Conservation (phyloP, 1,284 basidiomycete genomes). For the Clitocybe nebularis region DNA sequence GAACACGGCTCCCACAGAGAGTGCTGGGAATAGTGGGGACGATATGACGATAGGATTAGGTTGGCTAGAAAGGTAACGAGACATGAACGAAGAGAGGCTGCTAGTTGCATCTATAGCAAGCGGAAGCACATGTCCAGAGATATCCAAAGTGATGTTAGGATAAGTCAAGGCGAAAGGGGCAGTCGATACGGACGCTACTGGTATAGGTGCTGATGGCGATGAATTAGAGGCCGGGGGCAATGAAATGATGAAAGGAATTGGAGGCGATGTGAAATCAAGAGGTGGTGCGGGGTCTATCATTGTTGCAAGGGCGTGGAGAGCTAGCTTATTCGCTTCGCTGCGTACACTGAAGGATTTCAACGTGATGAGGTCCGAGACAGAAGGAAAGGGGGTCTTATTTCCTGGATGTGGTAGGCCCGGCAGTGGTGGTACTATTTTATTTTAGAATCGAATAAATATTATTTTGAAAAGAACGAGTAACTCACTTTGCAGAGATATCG, state of each 20-base stretch:
- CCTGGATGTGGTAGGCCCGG: constrained; percentile 66
- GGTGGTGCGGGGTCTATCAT: constrained; percentile 53
- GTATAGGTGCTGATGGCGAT: constrained; percentile 25
- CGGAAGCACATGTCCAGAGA: constrained; percentile 59
- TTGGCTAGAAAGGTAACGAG: constrained; percentile 54
- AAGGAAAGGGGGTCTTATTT: constrained; percentile 44
- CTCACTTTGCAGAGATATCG: constrained; percentile 51
- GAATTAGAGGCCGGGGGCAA: constrained; percentile 33
- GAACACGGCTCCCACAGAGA: constrained; percentile 49
- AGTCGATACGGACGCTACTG: constrained; percentile 52
- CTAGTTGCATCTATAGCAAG: constrained; percentile 40
- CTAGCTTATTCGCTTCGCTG: constrained; percentile 41
- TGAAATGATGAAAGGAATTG: constrained; percentile 59
- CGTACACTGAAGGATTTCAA: constrained; percentile 54
- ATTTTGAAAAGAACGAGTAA: constrained; percentile 11
- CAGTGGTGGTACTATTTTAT: constrained; percentile 50
- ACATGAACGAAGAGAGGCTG: constrained; percentile 56
- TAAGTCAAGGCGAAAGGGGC: constrained; percentile 55
- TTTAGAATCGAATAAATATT: constrained; percentile 6
- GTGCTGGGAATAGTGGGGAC: constrained; percentile 45
- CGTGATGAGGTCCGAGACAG: constrained; percentile 53
- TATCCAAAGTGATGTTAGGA: constrained; percentile 60
- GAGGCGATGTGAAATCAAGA: constrained; percentile 46
- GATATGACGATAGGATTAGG: constrained; percentile 56
- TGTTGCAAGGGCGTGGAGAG: constrained; percentile 52